Evolutionary conservation across 2,329 filamentous ascomycete species (phyloP).

Genomic region (Paraconiothyrium brasiliense): DNA sequence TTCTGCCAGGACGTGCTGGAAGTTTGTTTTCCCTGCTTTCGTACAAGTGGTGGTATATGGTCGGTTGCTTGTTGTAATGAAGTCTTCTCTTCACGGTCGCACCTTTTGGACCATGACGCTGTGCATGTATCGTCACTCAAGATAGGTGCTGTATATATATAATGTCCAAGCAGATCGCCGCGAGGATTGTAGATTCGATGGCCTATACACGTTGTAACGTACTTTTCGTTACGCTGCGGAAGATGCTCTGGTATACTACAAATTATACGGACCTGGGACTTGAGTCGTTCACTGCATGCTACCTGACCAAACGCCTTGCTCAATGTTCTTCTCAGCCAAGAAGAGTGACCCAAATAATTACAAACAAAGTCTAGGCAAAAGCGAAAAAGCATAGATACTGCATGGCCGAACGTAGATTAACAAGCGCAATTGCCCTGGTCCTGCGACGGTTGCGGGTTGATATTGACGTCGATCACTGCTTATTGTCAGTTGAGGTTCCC

Average conservation of each 20-base stretch:
- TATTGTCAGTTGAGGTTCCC: constrained; percentile 33
- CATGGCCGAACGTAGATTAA: constrained; percentile 26
- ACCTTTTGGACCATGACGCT: no score
- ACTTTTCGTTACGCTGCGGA: constrained; percentile 17
- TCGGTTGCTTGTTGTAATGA: no score
- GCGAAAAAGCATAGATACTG: constrained; percentile 22
- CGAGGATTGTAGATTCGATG: no score
- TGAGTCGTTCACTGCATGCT: constrained; percentile 28
- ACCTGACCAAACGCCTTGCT: constrained; percentile 51
- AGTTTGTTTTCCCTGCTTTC: no score
- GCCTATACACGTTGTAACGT: neutral
- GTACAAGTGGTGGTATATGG: no score
- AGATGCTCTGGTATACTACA: constrained; percentile 46
- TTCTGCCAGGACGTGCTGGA: no score
- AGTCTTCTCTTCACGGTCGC: no score
- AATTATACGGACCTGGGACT: constrained; percentile 33
- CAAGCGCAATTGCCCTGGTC: constrained; percentile 63
- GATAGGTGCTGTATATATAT: no score
- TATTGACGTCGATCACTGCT: constrained; percentile 92
- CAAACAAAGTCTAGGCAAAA: constrained; percentile 41
- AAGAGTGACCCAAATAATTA: constrained; percentile 45
- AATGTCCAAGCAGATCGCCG: no score
- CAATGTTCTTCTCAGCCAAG: constrained; percentile 39
- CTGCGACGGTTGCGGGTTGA: constrained; percentile 72
- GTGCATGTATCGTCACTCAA: no score